Evolutionary conservation across 768 basidiomycete genomes (phyloP).

Genomic region (Mycena leptocephala): DNA sequence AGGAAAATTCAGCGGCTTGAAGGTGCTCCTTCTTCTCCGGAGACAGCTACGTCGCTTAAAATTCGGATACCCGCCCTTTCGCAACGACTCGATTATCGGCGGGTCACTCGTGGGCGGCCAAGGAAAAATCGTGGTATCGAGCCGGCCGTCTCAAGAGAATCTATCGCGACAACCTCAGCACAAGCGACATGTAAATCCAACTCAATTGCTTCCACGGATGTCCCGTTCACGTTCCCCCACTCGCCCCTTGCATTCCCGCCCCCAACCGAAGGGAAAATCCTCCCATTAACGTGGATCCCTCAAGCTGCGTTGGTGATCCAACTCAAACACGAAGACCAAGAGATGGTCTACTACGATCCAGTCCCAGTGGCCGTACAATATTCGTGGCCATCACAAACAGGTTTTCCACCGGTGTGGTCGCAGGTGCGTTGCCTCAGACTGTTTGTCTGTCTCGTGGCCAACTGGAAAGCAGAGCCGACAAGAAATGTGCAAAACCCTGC

Average conservation of each 20-base stretch:
- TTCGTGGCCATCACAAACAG: not conserved
- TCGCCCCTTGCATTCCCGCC: too few species aligned
- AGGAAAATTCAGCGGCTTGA: not conserved
- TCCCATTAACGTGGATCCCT: too few species aligned
- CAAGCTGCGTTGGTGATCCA: too few species aligned
- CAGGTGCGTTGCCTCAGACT: not conserved
- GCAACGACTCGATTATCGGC: too few species aligned
- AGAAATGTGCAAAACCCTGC: constrained; percentile 24
- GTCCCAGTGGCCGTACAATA: not conserved
- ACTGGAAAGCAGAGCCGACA: not conserved
- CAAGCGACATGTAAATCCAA: too few species aligned
- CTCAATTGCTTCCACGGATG: too few species aligned
- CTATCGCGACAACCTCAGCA: not conserved
- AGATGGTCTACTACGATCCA: not conserved
- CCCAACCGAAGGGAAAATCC: too few species aligned
- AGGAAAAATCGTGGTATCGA: not conserved
- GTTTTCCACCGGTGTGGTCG: constrained; percentile 11
- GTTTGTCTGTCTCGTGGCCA: not conserved
- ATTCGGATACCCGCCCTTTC: not conserved
- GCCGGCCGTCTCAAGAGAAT: not conserved
- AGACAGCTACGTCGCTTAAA: not conserved
- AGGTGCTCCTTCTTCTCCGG: not conserved
- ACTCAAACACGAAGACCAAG: not conserved
- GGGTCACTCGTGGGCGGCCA: too few species aligned
- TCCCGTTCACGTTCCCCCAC: too few species aligned